Base-by-base conservation (phyloP, 2,329 filamentous ascomycete genomes). In the Xylaria sp. region DNA sequence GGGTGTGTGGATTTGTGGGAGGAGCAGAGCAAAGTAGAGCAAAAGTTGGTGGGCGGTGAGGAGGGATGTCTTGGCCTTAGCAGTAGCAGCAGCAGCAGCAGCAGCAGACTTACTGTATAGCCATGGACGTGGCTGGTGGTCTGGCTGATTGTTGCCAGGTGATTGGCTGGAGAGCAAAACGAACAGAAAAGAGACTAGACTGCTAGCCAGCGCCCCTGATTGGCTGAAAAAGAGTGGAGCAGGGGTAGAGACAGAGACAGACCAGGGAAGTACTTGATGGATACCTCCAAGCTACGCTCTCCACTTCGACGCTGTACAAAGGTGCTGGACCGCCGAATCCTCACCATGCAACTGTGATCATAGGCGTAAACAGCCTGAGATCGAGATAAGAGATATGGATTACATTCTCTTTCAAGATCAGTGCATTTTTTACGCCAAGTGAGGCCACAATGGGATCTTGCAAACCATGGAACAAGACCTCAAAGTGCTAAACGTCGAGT, bases 351-450 rank as follows among this genome's bases (percentile, higher is more conserved):
- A 42, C n/a, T n/a, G n/a, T n/a, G n/a, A n/a, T n/a, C n/a, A n/a
- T n/a, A n/a, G n/a, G n/a, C n/a, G n/a, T n/a, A n/a, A n/a, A n/a
- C n/a, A n/a, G n/a, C n/a, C n/a, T n/a, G n/a, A n/a, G n/a, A 60
- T 60, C 49, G 14, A 21, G 54, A 37, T 49, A 28, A 35, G n/a
- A 35, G n/a, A 33, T 15, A 56, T 11, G 4, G 55, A 63, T 50
- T 50, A 57, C 35, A 55, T 51, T 56, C 15, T 37, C 35, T 46
- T 51, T 19, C 17, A 17, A n/a, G 31, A 38, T 17, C 31, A 35
- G 45, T 49, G 50, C 43, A 54, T 12, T 54, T 65, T n/a, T 28
- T 54, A 63, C 52, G 47, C 37, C 40, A 23, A 49, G 37, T 15
- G 3, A 46, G 49, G 25, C 46, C 17, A 38, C 37, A 57, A 15